Percentiles rank a stretch among this genome's conserved stretches.
phyloP scores from a whole-genome alignment of 805 yeast genomes.

The Cephaloascus fragrans region DNA sequence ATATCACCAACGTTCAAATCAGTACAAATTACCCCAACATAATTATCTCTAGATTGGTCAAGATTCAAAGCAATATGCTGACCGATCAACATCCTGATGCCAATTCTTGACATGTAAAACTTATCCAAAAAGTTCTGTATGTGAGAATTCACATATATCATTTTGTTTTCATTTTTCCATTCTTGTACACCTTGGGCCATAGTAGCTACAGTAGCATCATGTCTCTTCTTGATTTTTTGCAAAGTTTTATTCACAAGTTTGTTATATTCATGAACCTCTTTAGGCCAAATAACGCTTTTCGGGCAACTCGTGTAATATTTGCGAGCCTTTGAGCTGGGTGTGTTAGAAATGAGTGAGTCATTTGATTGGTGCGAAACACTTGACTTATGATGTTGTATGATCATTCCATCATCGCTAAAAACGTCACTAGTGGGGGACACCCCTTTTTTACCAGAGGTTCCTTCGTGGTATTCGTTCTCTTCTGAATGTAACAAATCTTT shows the following conservation, averaged over 20 bases:
- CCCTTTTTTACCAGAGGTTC: constrained; percentile 6
- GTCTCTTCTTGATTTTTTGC: constrained; percentile 67
- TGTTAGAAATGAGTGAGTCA: neutral
- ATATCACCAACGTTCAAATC: constrained; percentile 76
- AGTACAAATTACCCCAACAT: constrained; percentile 84
- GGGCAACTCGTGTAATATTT: constrained; percentile 45
- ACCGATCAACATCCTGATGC: constrained; percentile 90
- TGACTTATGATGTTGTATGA: constrained; percentile 14
- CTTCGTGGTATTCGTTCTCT: constrained; percentile 10
- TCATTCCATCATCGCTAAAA: constrained; percentile 44
- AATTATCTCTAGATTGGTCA: constrained; percentile 54
- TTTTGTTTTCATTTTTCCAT: constrained; percentile 55
- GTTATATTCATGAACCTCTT: constrained; percentile 66
- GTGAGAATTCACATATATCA: constrained; percentile 49
- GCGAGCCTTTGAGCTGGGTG: constrained; percentile 29
- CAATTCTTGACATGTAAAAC: constrained; percentile 84
- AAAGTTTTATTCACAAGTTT: constrained; percentile 55
- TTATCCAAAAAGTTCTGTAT: constrained; percentile 78
- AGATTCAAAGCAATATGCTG: constrained; percentile 80
- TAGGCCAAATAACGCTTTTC: constrained; percentile 53
- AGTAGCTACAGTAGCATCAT: constrained; percentile 88
- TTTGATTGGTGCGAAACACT: constrained; percentile 2
- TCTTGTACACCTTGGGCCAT: constrained; percentile 89
- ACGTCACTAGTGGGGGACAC: constrained; percentile 26
- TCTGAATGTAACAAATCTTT: constrained; percentile 18